Base-by-base conservation (phyloP, 176 grass and related monocot genomes). In the Ensete glaucum region DNA sequence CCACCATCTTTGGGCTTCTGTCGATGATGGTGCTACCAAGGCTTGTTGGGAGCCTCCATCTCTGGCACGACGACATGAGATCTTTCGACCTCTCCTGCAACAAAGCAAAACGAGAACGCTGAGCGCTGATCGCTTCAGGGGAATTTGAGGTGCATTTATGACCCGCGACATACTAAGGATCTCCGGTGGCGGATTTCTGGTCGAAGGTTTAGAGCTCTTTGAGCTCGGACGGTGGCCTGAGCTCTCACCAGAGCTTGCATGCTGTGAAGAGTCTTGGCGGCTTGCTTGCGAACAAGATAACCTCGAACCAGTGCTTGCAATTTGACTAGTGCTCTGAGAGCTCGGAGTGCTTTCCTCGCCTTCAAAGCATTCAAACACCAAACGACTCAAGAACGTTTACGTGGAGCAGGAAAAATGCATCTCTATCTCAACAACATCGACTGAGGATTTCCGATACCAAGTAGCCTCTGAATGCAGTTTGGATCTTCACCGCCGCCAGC, bases 251-350 rank as follows among this genome's bases (percentile, higher is more conserved):
- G 82, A 74, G 95, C 95, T 76, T 91, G 88, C 88, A 99, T 99
- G 73, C 88, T 90, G 58, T 91, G 95, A 49, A 99, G 86, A 67
- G 84, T 89, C 1, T 86, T 86, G 7, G 86, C 82, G 23, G 88
- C 91, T 67, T 94, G 90, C 64, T 82, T 67, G 11, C 95, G 82
- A 74, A 99, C 91, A n/a, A 99, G 74, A 81, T 99, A 99, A 9
- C 95, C 95, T 14, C 95, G 79, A 57, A 99, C 90, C 8, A 94
- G 76, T 22, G 95, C 95, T 75, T 99, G 95, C 83, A 99, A 70
- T 83, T 99, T 99, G 76, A 99, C 90, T 34, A 99, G 75, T 9
- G 88, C 86, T 86, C 91, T 99, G 9, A 99, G 88, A 66, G 95
- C 95, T 12, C 95, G 83, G 2, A 87, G 78, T 1, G 95, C 95